Evolutionary conservation across 495 filamentous ascomycete genomes (phyloP).

Genomic region (Eremomyces bilateralis): DNA sequence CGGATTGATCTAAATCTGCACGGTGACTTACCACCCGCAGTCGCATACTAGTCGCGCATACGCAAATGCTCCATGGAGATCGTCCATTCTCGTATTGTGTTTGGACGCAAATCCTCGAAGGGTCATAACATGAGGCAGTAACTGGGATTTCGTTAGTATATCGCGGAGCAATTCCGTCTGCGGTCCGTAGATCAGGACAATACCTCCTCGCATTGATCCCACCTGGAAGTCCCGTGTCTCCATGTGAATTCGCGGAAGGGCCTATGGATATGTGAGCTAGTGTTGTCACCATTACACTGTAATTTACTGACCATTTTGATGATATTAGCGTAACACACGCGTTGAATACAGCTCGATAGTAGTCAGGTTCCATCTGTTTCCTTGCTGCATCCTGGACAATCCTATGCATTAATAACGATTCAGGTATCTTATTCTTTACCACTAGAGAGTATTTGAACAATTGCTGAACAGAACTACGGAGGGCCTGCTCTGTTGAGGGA

Average conservation of each 20-base stretch:
- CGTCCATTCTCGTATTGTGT: too few species aligned
- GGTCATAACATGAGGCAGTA: conserved; percentile 1
- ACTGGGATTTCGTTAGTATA: conserved; percentile 7
- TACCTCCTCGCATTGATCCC: conserved; percentile 13
- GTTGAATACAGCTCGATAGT: conserved; percentile 7
- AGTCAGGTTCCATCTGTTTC: conserved; percentile 9
- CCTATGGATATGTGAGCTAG: too few species aligned
- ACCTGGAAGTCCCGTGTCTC: conserved; percentile 9
- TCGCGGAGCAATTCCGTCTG: too few species aligned
- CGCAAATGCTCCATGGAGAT: conserved; percentile 9
- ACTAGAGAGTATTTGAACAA: conserved; percentile 12
- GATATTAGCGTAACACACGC: conserved; percentile 10
- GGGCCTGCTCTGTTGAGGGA: too few species aligned
- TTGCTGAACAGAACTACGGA: too few species aligned
- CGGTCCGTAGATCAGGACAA: too few species aligned
- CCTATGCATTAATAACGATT: conserved; percentile 15
- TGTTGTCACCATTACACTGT: too few species aligned
- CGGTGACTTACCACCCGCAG: conserved; percentile 7
- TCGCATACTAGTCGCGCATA: conserved; percentile 6
- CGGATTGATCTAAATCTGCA: not conserved
- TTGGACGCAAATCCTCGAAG: conserved; percentile 5
- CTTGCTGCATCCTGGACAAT: conserved; percentile 16
- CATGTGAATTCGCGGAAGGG: conserved; percentile 7
- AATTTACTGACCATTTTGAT: too few species aligned
- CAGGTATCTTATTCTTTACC: conserved; percentile 6